phyloP scores from a whole-genome alignment of 371 early-diverging fungal genomes.

The Saksenaea oblongispora region DNA sequence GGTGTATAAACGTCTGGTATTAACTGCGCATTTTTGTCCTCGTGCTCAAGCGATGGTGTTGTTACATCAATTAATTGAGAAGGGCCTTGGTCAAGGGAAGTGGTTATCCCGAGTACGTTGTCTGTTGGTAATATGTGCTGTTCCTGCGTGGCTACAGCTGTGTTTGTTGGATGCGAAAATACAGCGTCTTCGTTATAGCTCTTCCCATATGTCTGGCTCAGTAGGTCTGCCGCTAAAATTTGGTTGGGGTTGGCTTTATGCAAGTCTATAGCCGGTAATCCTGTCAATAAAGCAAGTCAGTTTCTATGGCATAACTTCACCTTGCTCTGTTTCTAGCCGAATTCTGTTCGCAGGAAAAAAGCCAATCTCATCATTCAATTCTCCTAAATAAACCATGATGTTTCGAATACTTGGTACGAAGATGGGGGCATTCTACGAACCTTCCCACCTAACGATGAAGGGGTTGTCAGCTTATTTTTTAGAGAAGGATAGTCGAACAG shows the following conservation, averaged over 20 bases:
- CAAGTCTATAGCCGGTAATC: not conserved
- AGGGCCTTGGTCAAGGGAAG: not conserved
- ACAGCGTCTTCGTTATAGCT: not conserved
- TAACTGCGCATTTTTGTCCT: not conserved
- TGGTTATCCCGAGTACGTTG: not conserved
- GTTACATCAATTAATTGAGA: not conserved
- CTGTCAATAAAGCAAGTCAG: not conserved
- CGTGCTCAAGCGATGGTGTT: not conserved
- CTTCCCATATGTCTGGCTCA: not conserved
- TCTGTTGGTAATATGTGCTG: not conserved
- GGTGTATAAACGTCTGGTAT: not conserved
- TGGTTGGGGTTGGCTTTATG: not conserved
- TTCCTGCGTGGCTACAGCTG: not conserved
- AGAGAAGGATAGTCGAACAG: not conserved
- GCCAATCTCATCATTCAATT: slow-evolving; percentile 48
- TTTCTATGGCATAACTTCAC: not conserved
- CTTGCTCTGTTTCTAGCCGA: slow-evolving; percentile 23
- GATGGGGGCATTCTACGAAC: slow-evolving; percentile 14
- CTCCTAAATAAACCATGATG: slow-evolving; percentile 24
- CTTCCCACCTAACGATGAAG: slow-evolving; percentile 47
- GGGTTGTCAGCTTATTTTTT: not conserved
- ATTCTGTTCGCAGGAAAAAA: slow-evolving; percentile 56
- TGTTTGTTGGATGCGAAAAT: not conserved
- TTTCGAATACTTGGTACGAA: not conserved
- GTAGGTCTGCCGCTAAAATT: not conserved